Base-by-base conservation (phyloP, 2,329 filamentous ascomycete genomes). In the Biscogniauxia marginata region DNA sequence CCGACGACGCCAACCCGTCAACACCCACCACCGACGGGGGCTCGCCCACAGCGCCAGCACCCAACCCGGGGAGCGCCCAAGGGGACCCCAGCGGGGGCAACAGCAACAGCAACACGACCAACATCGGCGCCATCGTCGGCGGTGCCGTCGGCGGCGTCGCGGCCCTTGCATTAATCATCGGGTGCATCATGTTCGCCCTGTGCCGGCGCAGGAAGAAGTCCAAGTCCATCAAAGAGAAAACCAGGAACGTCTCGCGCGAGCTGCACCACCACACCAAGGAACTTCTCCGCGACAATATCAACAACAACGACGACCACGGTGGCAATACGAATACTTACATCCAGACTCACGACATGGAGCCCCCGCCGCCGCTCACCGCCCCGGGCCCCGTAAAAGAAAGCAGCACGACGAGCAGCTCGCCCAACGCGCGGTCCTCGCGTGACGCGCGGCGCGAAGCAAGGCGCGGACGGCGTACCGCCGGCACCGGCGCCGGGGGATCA, bases 141-240 rank as follows among this genome's bases (percentile, higher is more conserved):
- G 65, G 69, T 7, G 66, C 65, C 1, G 58, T 73, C 7, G 71
- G 71, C 53, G 70, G 70, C 0, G 22, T 69, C 7, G 62, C 59
- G 4, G 65, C 56, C 21, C 19, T 69, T 0, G 57, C 65, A 3
- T 55, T 72, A 1, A 56, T 72, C 16, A 56, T 65, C 4, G 61
- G 58, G 5, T 21, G 49, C 7, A 54, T 65, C 22, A 45, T 60
- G 34, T 51, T 69, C n/a, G 34, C 69, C 46, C 55, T 66, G 43
- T 66, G 61, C 48, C 58, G 61, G 34, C 62, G 62, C 52, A 52
- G 48, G 16, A 49, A 53, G 2, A 60, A 59, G 24, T 23, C 25
- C 11, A 60, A 62, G 18, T 50, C 50, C 20, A 63, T 59, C 34
- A 66, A 63, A 39, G 61, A 63, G 50, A 65, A 63, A 49, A 63